These are phyloP conservation scores for Thelonectria olida DNA, from an alignment of 2,329 filamentous ascomycete species.

Conservation along the genomic window DNA sequence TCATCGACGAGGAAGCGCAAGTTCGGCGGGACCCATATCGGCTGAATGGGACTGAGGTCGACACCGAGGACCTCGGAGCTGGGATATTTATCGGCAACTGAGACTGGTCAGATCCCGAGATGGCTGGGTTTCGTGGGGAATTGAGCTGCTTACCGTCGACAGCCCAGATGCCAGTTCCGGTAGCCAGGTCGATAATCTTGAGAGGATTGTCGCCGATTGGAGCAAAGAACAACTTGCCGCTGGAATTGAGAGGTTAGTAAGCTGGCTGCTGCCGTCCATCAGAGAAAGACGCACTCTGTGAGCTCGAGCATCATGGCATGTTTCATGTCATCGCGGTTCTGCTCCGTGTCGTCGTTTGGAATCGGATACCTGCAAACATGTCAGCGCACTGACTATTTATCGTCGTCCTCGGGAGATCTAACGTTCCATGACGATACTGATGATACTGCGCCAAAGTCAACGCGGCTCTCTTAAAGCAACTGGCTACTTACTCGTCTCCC, in stretches of 20 bases:
- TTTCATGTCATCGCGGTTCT: conserved; percentile 40
- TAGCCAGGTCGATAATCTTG: conserved; percentile 36
- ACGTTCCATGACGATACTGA: conserved; percentile 38
- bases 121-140: accelerated
- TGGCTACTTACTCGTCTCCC: conserved; percentile 28
- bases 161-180: conserved; percentile 37
- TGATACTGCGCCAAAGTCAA: conserved; percentile 21
- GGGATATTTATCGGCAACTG: conserved; percentile 39
- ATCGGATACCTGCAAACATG: conserved; percentile 33
- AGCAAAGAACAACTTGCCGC: conserved; percentile 33
- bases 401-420: accelerated
- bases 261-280: no score
- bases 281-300: conserved; percentile 25
- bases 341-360: conserved; percentile 39
- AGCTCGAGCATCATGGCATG: conserved; percentile 45
- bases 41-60: conserved; percentile 39
- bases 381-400: conserved; percentile 17
- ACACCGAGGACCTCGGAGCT: conserved; percentile 34
- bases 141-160: conserved; percentile 21
- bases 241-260: not conserved
- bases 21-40: conserved; percentile 51
- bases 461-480: accelerated
- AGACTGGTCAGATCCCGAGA: not conserved
- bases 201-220: conserved; percentile 25
- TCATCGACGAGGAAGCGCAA: conserved; percentile 50